These are phyloP conservation scores for Sporobolomyces roseus DNA, from an alignment of 768 basidiomycete species.

Conservation along the genomic window DNA sequence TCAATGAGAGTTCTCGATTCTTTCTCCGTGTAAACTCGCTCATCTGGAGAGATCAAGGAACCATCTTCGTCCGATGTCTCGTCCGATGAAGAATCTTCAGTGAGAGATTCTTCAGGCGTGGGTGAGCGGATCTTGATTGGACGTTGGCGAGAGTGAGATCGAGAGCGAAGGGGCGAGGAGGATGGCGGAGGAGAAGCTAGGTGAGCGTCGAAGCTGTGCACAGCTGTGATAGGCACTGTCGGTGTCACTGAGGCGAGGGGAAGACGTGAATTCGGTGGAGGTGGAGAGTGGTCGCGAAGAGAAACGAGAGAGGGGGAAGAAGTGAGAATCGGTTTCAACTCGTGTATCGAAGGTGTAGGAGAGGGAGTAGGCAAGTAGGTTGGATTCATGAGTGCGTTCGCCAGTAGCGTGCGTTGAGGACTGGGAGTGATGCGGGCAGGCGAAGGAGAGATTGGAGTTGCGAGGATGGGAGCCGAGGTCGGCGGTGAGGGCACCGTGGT, in stretches of 20 bases:
- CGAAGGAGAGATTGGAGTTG: not conserved
- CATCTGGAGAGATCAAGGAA: too few species aligned
- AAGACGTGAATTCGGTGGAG: not conserved
- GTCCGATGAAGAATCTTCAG: too few species aligned
- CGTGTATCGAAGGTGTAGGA: conserved; percentile 9
- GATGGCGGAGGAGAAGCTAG: not conserved
- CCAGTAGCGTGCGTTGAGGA: too few species aligned
- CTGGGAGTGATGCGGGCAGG: not conserved
- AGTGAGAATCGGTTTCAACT: too few species aligned
- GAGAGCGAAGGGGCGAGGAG: too few species aligned
- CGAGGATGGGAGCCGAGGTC: not conserved
- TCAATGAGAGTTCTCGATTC: conserved; percentile 2
- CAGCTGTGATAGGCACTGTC: not conserved
- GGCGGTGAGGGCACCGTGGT: not conserved
- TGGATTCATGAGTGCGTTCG: not conserved
- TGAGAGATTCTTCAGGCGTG: too few species aligned
- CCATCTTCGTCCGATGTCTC: too few species aligned
- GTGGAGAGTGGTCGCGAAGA: not conserved
- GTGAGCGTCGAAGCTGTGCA: not conserved
- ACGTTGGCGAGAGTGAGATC: too few species aligned
- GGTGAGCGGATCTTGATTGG: too few species aligned
- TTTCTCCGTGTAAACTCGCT: not conserved
- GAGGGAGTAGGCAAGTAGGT: not conserved
- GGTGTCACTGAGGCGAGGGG: not conserved
- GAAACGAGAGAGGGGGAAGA: not conserved